phyloP scores from a whole-genome alignment of 768 basidiomycete genomes.

The Termitomyces sp. region DNA sequence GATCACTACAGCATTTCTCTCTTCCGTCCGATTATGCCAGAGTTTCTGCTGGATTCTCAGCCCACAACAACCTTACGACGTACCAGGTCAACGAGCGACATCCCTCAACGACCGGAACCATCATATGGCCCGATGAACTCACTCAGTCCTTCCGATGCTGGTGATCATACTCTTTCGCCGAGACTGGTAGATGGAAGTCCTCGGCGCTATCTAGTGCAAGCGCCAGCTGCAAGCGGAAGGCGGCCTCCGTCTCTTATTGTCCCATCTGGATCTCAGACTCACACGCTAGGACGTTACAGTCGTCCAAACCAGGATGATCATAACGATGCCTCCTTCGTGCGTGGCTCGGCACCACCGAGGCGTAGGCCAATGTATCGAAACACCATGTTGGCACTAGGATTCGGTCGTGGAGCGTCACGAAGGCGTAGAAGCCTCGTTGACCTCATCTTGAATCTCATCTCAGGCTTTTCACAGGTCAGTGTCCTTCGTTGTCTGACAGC shows the following conservation, averaged over 20 bases:
- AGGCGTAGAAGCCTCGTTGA: slow-evolving; percentile 50
- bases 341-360: slow-evolving; percentile 15
- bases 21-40: not conserved
- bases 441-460: slow-evolving; percentile 43
- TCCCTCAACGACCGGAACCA: slow-evolving; percentile 25
- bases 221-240: not conserved
- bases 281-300: not conserved
- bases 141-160: slow-evolving; percentile 13
- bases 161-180: slow-evolving; percentile 2
- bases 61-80: slow-evolving; percentile 26
- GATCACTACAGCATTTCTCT: not conserved
- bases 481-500: not conserved
- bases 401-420: slow-evolving; percentile 45
- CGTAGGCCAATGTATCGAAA: slow-evolving; percentile 13
- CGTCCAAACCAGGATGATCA: not conserved
- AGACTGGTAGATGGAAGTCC: not conserved
- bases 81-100: slow-evolving; percentile 34
- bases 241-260: slow-evolving; percentile 1
- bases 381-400: slow-evolving; percentile 38
- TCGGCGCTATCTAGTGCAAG: not conserved
- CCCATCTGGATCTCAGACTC: not conserved
- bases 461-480: slow-evolving; percentile 43
- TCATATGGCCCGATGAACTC: slow-evolving; percentile 13
- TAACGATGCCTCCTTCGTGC: not conserved
- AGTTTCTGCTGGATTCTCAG: slow-evolving; percentile 10